These are phyloP conservation scores for Stemphylium lycopersici DNA, from an alignment of 2,329 filamentous ascomycete species.

Conservation along the genomic window DNA sequence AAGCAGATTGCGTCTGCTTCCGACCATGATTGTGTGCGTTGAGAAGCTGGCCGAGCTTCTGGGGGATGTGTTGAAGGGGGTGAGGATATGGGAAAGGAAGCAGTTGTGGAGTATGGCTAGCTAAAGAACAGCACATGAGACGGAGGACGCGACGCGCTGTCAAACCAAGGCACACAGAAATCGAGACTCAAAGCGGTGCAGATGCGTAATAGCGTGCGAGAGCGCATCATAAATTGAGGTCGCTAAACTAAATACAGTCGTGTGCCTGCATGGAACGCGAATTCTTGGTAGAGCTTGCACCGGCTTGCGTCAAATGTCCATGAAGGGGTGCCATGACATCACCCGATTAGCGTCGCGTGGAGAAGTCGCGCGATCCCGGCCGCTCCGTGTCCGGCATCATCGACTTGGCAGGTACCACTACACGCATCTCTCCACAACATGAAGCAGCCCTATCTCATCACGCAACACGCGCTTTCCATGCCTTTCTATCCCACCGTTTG, in stretches of 20 bases:
- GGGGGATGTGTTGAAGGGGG: background rate
- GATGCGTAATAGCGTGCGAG: slow-evolving; percentile 10
- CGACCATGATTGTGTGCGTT: slow-evolving; percentile 28
- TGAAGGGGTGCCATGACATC: slow-evolving; percentile 18
- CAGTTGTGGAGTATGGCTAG: background rate
- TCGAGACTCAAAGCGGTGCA: background rate
- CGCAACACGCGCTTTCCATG: background rate
- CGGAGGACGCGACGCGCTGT: slow-evolving; percentile 11
- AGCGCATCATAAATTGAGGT: slow-evolving; percentile 21
- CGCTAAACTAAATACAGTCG: slow-evolving; percentile 10
- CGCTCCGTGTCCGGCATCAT: slow-evolving; percentile 3
- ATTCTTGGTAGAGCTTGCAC: slow-evolving; percentile 19
- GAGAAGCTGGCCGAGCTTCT: background rate
- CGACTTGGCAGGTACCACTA: slow-evolving; percentile 23
- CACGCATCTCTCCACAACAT: background rate
- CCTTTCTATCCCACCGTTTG: no score
- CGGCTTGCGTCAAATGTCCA: background rate
- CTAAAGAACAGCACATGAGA: slow-evolving; percentile 3
- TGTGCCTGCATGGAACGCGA: slow-evolving; percentile 14
- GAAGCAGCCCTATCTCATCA: background rate
- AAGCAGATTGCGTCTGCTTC: slow-evolving; percentile 26
- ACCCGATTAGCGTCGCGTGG: slow-evolving; percentile 12
- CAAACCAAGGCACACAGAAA: slow-evolving; percentile 9
- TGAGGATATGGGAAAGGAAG: background rate
- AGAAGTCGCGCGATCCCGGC: slow-evolving; percentile 3